phyloP scores from a whole-genome alignment of 2,329 filamentous ascomycete genomes.

The Aspergillus chevalieri region DNA sequence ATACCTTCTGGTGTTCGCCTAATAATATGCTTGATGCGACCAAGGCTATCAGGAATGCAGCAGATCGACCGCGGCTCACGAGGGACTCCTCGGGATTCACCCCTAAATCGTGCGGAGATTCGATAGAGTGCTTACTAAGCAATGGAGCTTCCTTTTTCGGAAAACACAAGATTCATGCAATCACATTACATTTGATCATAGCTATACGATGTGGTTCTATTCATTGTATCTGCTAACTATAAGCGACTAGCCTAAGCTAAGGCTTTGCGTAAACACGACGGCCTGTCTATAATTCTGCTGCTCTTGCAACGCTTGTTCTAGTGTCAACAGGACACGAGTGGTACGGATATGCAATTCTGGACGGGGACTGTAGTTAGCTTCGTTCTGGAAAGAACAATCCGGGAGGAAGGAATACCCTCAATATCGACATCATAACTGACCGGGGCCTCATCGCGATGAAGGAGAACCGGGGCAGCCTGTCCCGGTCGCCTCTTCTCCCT shows the following conservation, averaged over 20 bases:
- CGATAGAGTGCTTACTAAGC: no score
- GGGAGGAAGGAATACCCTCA: slow-evolving; percentile 51
- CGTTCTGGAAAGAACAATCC: background rate
- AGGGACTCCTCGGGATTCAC: no score
- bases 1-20: no score
- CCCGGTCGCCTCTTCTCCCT: slow-evolving; percentile 43
- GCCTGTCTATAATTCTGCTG: slow-evolving; percentile 58
- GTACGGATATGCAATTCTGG: slow-evolving; percentile 1
- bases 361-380: background rate
- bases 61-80: no score
- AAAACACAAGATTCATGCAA: no score
- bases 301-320: slow-evolving; percentile 58
- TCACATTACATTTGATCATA: no score
- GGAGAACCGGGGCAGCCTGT: slow-evolving; percentile 48
- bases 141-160: no score
- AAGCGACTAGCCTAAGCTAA: background rate
- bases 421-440: slow-evolving; percentile 67
- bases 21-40: no score
- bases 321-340: background rate
- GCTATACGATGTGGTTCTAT: no score
- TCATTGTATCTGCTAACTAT: no score
- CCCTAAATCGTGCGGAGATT: no score
- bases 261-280: slow-evolving; percentile 36
- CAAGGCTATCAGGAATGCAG: no score
- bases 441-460: slow-evolving; percentile 56